phyloP scores from a whole-genome alignment of 352 stramenopile species.

The Globisporangium nodosum region DNA sequence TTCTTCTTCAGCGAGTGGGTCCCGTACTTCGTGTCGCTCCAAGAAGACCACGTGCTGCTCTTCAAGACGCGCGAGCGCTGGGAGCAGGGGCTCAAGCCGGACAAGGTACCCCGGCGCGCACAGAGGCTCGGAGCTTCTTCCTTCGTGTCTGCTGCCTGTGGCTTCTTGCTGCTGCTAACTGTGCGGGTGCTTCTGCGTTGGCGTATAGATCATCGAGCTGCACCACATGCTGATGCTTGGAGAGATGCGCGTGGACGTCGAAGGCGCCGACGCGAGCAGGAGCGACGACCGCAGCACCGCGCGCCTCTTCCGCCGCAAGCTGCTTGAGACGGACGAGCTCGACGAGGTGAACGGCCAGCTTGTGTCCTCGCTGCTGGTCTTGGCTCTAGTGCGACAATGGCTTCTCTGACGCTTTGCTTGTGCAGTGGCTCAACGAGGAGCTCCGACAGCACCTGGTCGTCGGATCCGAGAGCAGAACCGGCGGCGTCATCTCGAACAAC shows the following conservation, averaged over 20 bases:
- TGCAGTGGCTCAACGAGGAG: constrained; percentile 69
- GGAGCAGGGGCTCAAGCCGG: constrained; percentile 75
- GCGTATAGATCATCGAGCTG: constrained; percentile 58
- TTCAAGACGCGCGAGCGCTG: constrained; percentile 77
- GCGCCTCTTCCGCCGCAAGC: constrained; percentile 65
- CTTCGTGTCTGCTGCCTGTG: too few relatives aligned
- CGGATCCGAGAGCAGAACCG: constrained; percentile 30
- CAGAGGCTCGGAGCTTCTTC: background rate
- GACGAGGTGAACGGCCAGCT: constrained; percentile 41
- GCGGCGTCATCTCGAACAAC: constrained; percentile 48
- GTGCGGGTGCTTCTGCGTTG: background rate
- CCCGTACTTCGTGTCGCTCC: constrained; percentile 77
- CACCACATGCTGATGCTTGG: constrained; percentile 68
- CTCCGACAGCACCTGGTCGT: constrained; percentile 53
- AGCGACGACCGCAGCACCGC: constrained; percentile 21
- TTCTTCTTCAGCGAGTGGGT: constrained; percentile 83
- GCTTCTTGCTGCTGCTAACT: background rate
- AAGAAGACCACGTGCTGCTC: constrained; percentile 74
- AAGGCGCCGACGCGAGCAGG: constrained; percentile 14
- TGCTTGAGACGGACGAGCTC: constrained; percentile 73
- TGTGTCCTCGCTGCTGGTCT: background rate
- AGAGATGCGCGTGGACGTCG: constrained; percentile 83
- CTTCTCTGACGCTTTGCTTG: background rate
- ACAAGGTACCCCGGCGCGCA: constrained; percentile 39
- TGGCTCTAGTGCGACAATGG: background rate